Percentiles rank a stretch among this genome's conserved stretches.
Conservation (phyloP, 2,329 filamentous ascomycete genomes). For the Anthostomella pinea region DNA sequence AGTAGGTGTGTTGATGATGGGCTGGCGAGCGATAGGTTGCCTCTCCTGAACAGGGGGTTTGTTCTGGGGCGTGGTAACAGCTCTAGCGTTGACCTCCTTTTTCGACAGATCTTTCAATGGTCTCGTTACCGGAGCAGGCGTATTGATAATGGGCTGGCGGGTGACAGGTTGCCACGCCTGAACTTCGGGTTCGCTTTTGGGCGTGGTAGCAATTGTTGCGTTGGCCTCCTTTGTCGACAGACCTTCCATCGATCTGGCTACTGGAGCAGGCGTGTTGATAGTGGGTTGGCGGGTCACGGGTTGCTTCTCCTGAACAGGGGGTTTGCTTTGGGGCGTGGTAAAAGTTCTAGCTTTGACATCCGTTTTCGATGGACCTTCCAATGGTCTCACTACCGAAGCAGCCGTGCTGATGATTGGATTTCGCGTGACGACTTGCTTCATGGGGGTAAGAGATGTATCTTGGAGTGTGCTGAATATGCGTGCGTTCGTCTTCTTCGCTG, state of each 20-base stretch:
- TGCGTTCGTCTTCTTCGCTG: too few relatives aligned
- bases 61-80: conserved; percentile 2
- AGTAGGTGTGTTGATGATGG: conserved; percentile 1
- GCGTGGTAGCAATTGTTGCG: too few relatives aligned
- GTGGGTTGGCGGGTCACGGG: background rate
- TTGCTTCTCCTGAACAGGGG: background rate
- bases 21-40: background rate
- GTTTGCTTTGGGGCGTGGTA: conserved; percentile 1
- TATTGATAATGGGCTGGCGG: too few relatives aligned
- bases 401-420: conserved; percentile 8
- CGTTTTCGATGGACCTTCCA: conserved; percentile 3
- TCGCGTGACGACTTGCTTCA: too few relatives aligned
- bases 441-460: too few relatives aligned
- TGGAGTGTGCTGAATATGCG: too few relatives aligned
- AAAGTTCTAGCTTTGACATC: conserved; percentile 9
- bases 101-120: conserved; percentile 4
- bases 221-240: too few relatives aligned
- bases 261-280: conserved; percentile 2
- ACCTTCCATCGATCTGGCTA: too few relatives aligned
- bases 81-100: conserved; percentile 10
- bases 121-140: conserved; percentile 14
- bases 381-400: too few relatives aligned
- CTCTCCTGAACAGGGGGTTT: background rate
- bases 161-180: too few relatives aligned
- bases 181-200: too few relatives aligned